These are phyloP conservation scores for Aureobasidium sp. DNA, from an alignment of 2,329 filamentous ascomycete genomes.

Conservation along the genomic window DNA sequence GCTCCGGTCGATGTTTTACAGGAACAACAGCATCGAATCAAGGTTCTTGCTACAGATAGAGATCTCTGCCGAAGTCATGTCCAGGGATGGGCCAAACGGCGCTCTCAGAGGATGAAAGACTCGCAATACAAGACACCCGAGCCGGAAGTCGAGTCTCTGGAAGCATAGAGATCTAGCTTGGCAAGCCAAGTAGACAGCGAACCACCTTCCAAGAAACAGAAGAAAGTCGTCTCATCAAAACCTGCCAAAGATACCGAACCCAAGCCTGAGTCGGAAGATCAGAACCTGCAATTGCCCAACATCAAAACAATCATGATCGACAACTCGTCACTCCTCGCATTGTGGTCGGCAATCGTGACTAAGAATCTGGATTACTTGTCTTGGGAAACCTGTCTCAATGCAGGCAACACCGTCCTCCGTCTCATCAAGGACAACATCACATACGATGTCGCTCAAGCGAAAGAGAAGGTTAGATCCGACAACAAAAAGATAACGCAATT, in stretches of 20 bases:
- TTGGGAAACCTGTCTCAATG: conserved; percentile 25
- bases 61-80: no score
- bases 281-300: no score
- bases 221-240: no score
- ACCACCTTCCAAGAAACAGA: no score
- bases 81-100: not conserved
- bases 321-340: conserved; percentile 24
- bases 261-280: no score
- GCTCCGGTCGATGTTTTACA: no score
- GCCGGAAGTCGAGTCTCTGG: not conserved
- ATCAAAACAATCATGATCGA: conserved; percentile 18
- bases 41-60: no score
- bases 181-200: no score
- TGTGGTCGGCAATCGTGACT: conserved; percentile 22
- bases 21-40: no score
- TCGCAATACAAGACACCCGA: conserved; percentile 10
- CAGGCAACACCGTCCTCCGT: conserved; percentile 20
- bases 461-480: conserved; percentile 15
- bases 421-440: conserved; percentile 3
- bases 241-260: no score
- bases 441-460: conserved; percentile 16
- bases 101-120: not conserved
- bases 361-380: conserved; percentile 20
- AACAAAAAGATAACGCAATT: not conserved
- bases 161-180: no score